Evolutionary conservation across 2,329 filamentous ascomycete genomes (phyloP).

Genomic region (Sarocladiaceae sp.): DNA sequence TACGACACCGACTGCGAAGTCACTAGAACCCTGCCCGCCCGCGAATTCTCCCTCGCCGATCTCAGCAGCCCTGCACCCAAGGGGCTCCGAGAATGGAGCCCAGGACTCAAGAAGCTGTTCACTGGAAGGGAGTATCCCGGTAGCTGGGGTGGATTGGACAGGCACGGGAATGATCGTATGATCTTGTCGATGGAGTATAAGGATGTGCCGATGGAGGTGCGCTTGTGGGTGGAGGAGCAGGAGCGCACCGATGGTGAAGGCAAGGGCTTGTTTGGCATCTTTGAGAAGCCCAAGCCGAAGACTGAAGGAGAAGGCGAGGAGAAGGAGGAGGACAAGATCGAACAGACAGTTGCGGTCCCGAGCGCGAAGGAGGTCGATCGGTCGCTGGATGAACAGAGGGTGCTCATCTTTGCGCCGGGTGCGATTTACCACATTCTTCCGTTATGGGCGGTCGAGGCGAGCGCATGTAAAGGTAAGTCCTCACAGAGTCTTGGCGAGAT

Average conservation of each 20-base stretch:
- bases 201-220: constrained; percentile 34
- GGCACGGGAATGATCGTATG: constrained; percentile 42
- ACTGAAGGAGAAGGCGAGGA: no score
- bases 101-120: constrained; percentile 35
- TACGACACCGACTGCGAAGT: constrained; percentile 30
- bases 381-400: constrained; percentile 24
- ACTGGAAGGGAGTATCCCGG: constrained; percentile 39
- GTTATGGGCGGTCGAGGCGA: constrained; percentile 40
- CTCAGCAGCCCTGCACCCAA: constrained; percentile 29
- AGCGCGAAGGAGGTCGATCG: constrained; percentile 20
- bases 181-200: constrained; percentile 40
- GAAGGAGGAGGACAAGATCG: constrained; percentile 33
- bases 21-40: constrained; percentile 27
- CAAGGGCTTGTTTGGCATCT: constrained; percentile 35
- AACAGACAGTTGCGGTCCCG: constrained; percentile 27
- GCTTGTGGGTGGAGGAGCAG: constrained; percentile 42
- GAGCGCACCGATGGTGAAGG: constrained; percentile 26
- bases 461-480: constrained; percentile 34
- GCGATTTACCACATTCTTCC: constrained; percentile 44
- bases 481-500: not conserved
- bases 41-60: constrained; percentile 38
- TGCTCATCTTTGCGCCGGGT: constrained; percentile 47
- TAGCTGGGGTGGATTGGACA: constrained; percentile 45
- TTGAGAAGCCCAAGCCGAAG: constrained; percentile 29
- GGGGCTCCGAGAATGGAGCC: constrained; percentile 32